phyloP scores from a whole-genome alignment of 2,329 filamentous ascomycete genomes.

The Ilyonectria robusta region DNA sequence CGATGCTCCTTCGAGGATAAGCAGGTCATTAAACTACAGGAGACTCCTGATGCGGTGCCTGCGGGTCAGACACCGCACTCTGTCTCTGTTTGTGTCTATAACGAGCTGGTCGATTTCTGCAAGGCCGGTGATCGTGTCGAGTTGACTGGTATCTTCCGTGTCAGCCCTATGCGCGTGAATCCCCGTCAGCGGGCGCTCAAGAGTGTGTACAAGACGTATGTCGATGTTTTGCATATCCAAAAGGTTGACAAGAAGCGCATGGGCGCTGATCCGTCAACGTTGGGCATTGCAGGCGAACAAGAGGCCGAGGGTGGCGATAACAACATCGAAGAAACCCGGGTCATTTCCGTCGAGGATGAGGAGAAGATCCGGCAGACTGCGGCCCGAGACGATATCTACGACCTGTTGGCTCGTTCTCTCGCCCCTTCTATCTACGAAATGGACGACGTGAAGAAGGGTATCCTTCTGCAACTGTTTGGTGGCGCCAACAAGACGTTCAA shows the following conservation, averaged over 20 bases:
- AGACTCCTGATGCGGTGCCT: slow-evolving; percentile 94
- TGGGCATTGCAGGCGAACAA: slow-evolving; percentile 85
- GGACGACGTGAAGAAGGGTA: slow-evolving; percentile 99
- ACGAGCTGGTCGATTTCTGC: slow-evolving; percentile 97
- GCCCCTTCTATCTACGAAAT: slow-evolving; percentile 97
- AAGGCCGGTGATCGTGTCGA: slow-evolving; percentile 97
- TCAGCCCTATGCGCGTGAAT: slow-evolving; percentile 93
- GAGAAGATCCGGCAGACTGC: slow-evolving; percentile 88
- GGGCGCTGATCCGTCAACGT: slow-evolving; percentile 90
- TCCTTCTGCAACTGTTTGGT: slow-evolving; percentile 94
- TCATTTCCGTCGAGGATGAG: slow-evolving; percentile 88
- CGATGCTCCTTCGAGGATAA: slow-evolving; percentile 96
- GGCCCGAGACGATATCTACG: slow-evolving; percentile 88
- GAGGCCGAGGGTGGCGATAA: slow-evolving; percentile 75
- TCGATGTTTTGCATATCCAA: slow-evolving; percentile 95
- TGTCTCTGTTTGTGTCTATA: slow-evolving; percentile 95
- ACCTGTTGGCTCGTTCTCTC: slow-evolving; percentile 89
- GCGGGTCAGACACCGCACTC: slow-evolving; percentile 98
- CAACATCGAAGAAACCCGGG: slow-evolving; percentile 85
- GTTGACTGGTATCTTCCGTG: slow-evolving; percentile 96
- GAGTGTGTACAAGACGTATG: slow-evolving; percentile 97
- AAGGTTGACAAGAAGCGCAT: slow-evolving; percentile 97
- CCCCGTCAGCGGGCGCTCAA: slow-evolving; percentile 93
- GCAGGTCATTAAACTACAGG: slow-evolving; percentile 98
- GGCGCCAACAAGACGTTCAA: slow-evolving; percentile 98